These are phyloP conservation scores for Piloderma croceum DNA, from an alignment of 768 basidiomycete genomes.

Conservation along the genomic window DNA sequence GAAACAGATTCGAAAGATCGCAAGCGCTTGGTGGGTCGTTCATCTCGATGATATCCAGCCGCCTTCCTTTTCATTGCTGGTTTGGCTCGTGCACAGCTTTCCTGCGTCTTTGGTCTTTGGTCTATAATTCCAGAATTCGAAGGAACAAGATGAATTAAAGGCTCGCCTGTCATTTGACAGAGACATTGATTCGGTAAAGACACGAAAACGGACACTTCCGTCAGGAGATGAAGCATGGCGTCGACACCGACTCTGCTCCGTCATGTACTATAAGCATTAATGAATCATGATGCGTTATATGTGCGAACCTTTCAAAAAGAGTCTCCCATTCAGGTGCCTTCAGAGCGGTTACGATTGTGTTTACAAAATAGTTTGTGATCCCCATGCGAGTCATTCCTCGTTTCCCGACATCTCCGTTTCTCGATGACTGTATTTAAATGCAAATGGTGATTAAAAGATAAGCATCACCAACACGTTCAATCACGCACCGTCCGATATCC, in stretches of 20 bases:
- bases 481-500: constrained; percentile 57
- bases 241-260: constrained; percentile 64
- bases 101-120: neutral
- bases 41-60: constrained; percentile 7
- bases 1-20: constrained; percentile 9
- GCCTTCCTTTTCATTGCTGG: constrained; percentile 21
- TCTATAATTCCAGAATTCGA: neutral
- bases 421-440: constrained; percentile 24
- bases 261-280: neutral
- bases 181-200: constrained; percentile 78
- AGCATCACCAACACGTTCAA: neutral
- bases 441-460: neutral
- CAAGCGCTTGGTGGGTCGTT: constrained; percentile 24
- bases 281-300: neutral
- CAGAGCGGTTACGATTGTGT: constrained; percentile 68
- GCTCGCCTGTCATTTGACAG: constrained; percentile 76
- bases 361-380: constrained; percentile 59
- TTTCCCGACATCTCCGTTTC: constrained; percentile 34
- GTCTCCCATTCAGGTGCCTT: constrained; percentile 61
- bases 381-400: constrained; percentile 34
- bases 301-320: constrained; percentile 52
- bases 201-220: constrained; percentile 68
- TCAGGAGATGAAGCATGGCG: constrained; percentile 72
- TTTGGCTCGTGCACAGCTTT: constrained; percentile 1
- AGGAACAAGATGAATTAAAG: constrained; percentile 43